Percentiles rank a stretch among this genome's conserved stretches.
These are phyloP conservation scores for Trichophyton mentagrophytes DNA, from an alignment of 2,329 filamentous ascomycete genomes.

Conservation along the genomic window DNA sequence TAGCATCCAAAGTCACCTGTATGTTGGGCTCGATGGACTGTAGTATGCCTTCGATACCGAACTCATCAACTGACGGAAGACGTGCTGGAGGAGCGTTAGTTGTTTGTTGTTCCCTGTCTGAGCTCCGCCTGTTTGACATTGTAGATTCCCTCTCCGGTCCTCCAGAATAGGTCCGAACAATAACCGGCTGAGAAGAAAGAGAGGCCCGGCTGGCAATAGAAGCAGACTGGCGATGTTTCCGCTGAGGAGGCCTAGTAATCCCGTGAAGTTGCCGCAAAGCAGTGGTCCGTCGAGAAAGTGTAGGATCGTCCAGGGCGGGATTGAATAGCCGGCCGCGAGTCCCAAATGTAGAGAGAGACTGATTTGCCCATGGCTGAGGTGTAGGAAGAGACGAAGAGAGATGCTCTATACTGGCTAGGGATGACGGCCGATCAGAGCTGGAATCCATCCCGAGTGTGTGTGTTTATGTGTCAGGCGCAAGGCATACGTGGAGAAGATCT, in stretches of 20 bases:
- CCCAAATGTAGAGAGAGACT: constrained; percentile 18
- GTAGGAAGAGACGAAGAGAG: constrained; percentile 20
- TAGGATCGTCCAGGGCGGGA: constrained; percentile 19
- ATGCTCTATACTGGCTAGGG: constrained; percentile 19
- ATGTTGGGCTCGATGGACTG: constrained; percentile 48
- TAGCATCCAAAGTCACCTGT: constrained; percentile 45
- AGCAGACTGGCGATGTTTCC: constrained; percentile 18
- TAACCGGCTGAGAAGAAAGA: constrained; percentile 30
- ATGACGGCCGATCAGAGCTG: constrained; percentile 18
- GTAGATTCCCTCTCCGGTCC: constrained; percentile 22
- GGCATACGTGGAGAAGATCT: constrained; percentile 7
- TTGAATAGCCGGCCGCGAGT: constrained; percentile 18
- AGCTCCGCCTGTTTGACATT: constrained; percentile 23
- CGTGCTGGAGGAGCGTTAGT: constrained; percentile 19
- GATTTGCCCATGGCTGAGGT: constrained; percentile 23
- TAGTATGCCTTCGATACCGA: constrained; percentile 44
- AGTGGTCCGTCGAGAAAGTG: constrained; percentile 21
- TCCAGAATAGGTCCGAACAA: constrained; percentile 32
- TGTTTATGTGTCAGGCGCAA: constrained; percentile 5
- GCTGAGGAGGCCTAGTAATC: constrained; percentile 17
- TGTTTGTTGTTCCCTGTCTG: constrained; percentile 7
- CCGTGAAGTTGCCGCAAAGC: constrained; percentile 24
- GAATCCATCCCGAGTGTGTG: constrained; percentile 21
- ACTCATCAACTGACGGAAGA: constrained; percentile 39
- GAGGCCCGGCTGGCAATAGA: constrained; percentile 17